Conservation (phyloP, 208 protist species). For the Wallacemonas sp. region DNA sequence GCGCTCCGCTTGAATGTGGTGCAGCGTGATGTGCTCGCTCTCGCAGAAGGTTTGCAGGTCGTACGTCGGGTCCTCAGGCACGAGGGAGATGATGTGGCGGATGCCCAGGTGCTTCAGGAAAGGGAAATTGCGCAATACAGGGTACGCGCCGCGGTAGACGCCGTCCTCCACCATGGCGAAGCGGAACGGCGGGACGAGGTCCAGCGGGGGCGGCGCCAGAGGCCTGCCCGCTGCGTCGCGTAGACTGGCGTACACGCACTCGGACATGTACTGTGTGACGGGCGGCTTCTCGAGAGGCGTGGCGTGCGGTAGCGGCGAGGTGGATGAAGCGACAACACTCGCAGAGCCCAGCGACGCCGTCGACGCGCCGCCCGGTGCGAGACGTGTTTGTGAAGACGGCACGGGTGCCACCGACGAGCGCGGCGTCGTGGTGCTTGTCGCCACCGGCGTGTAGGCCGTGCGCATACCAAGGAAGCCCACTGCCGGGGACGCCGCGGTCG, state of each 20-base stretch:
- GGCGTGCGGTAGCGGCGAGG: no score
- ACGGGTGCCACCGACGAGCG: background rate
- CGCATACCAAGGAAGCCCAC: conserved; percentile 2
- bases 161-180: conserved; percentile 75
- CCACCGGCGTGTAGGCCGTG: conserved; percentile 4
- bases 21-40: conserved; percentile 45
- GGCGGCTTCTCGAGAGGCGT: background rate
- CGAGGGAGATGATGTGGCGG: conserved; percentile 76
- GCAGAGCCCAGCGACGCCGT: background rate
- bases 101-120: conserved; percentile 53
- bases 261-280: background rate
- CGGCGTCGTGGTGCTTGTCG: background rate
- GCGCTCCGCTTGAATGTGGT: conserved; percentile 76
- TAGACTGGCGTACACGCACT: background rate
- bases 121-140: conserved; percentile 76
- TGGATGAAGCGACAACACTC: background rate
- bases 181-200: conserved; percentile 72
- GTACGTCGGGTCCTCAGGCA: conserved; percentile 80
- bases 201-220: conserved; percentile 27
- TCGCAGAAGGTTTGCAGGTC: conserved; percentile 66
- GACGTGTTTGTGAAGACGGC: background rate
- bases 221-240: conserved; percentile 3
- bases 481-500: no score
- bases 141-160: conserved; percentile 85
- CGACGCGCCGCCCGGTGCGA: background rate